Conservation (phyloP, 176 grass and related monocot genomes). For the Oryza brachyantha region DNA sequence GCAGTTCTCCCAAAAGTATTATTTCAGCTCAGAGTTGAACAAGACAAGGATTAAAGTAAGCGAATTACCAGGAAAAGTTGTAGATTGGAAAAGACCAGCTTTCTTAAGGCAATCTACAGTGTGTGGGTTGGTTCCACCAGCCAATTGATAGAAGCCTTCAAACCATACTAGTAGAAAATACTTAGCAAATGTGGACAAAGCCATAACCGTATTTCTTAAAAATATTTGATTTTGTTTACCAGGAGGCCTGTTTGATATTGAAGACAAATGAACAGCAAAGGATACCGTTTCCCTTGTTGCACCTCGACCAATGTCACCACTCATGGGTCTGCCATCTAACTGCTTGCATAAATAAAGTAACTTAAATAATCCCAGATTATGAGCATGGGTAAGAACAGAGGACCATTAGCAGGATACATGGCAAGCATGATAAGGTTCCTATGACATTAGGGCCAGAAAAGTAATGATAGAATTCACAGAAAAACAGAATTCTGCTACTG, state of each 20-base stretch:
- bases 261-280: conserved; percentile 73
- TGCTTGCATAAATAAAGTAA: conserved; percentile 19
- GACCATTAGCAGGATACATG: neutral
- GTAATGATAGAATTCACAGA: conserved; percentile 7
- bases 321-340: conserved; percentile 93
- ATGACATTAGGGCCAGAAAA: neutral
- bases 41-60: neutral
- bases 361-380: neutral
- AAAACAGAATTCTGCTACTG: neutral
- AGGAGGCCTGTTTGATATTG: conserved; percentile 54
- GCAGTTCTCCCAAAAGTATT: neutral
- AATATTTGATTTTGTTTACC: conserved; percentile 43
- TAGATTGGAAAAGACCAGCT: conserved; percentile 58
- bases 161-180: conserved; percentile 30
- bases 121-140: conserved; percentile 78
- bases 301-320: conserved; percentile 84
- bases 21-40: neutral
- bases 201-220: neutral
- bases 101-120: conserved; percentile 81
- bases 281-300: conserved; percentile 82
- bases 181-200: conserved; percentile 13
- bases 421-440: neutral
- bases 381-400: neutral
- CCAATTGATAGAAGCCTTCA: conserved; percentile 92
- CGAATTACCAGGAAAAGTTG: conserved; percentile 39